Evolutionary conservation across 352 stramenopile species (phyloP).

Genomic region (Pythium scleroteichum): DNA sequence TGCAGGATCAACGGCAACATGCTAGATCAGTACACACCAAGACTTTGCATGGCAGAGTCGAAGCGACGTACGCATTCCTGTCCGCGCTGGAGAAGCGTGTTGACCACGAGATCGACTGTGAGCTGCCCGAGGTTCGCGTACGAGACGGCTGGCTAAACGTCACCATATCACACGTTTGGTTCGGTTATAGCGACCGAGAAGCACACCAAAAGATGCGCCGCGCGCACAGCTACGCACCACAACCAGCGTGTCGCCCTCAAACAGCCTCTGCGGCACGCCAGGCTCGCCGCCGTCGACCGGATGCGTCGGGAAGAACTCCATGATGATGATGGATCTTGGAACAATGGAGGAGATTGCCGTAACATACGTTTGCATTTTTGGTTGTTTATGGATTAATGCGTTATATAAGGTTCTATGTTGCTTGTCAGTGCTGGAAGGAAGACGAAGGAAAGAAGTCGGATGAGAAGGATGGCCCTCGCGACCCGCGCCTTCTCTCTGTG

Average conservation of each 20-base stretch:
- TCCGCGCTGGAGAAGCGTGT: conserved; percentile 63
- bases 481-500: too few relatives aligned
- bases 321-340: conserved; percentile 2
- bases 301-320: conserved; percentile 55
- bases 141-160: conserved; percentile 62
- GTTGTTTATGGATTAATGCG: too few relatives aligned
- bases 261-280: conserved; percentile 33
- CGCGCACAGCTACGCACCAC: conserved; percentile 37
- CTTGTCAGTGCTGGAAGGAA: too few relatives aligned
- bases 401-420: too few relatives aligned
- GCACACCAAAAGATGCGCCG: not conserved
- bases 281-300: conserved; percentile 29
- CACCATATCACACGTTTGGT: not conserved
- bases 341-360: too few relatives aligned
- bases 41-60: not conserved
- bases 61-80: conserved; percentile 38
- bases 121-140: conserved; percentile 84
- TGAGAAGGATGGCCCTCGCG: too few relatives aligned
- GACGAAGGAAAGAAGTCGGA: too few relatives aligned
- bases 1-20: conserved; percentile 16
- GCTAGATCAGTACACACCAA: conserved; percentile 12
- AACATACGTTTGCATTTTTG: too few relatives aligned
- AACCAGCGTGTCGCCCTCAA: conserved; percentile 55
- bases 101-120: conserved; percentile 74
- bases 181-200: not conserved